Conservation (phyloP, 176 grass and related monocot species). For the Saccharum officinarum region DNA sequence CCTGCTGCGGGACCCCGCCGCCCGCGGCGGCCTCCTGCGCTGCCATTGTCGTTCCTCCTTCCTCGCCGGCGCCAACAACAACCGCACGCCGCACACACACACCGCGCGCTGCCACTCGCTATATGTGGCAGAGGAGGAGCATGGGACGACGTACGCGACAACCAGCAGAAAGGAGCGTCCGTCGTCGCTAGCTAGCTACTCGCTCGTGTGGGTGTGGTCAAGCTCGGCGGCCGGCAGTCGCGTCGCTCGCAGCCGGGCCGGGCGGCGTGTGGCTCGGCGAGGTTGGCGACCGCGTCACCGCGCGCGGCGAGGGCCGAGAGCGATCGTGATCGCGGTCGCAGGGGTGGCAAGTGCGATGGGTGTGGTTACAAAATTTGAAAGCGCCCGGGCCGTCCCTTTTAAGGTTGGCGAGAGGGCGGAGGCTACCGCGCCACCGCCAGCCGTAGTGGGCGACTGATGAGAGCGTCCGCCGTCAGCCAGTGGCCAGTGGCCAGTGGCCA, state of each 20-base stretch:
- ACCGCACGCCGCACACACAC: background rate
- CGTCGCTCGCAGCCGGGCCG: background rate
- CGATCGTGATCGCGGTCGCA: no score
- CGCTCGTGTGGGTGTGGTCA: background rate
- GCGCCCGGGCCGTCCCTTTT: slow-evolving; percentile 38
- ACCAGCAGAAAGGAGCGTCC: no score
- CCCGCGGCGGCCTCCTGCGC: slow-evolving; percentile 47
- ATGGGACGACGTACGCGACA: no score
- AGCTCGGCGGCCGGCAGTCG: background rate
- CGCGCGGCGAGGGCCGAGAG: no score
- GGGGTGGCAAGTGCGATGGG: background rate
- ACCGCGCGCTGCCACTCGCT: background rate
- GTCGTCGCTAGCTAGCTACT: no score
- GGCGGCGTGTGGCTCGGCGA: slow-evolving; percentile 14
- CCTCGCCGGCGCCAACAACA: background rate
- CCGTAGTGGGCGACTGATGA: background rate
- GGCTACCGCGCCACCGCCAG: background rate
- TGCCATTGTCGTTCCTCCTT: slow-evolving; percentile 28
- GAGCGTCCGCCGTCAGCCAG: slow-evolving; percentile 11
- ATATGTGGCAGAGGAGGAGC: background rate
- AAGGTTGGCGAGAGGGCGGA: slow-evolving; percentile 14
- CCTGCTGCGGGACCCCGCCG: slow-evolving; percentile 21
- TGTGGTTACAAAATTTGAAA: slow-evolving; percentile 34
- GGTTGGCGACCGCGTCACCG: background rate
- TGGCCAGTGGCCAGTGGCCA: background rate